Evolutionary conservation across 129 eudicot species (phyloP), one percentile per base, ranked within the genome.

Genomic region (Solidago caesia): DNA sequence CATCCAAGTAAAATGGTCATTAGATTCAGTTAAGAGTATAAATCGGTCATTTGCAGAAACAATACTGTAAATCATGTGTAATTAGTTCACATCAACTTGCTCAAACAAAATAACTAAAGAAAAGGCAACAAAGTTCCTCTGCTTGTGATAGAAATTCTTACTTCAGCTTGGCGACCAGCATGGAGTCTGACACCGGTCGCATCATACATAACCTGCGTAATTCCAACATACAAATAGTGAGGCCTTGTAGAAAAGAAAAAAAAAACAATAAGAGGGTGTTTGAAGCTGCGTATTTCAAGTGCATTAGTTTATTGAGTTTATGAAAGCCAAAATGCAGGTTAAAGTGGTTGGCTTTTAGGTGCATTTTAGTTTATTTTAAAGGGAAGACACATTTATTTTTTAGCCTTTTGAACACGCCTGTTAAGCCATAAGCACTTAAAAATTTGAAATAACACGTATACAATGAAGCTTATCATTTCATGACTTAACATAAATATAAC

Each of bases 141-240:
- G 16, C 44, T 63, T 5, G 7, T 41, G 26, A 53, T 53, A 74
- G 48, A 51, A 8, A 8, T 2, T 72, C 87, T 81, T 81, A 86
- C 91, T 81, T 86, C 91, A 78, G 91, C 91, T 76, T 86, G 91
- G 65, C 91, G 84, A 48, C 91, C 86, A 33, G 91, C 88, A 84
- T 86, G 91, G 72, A 86, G 88, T 76, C 91, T 81, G 70, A 86
- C 84, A 51, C 91, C 91, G 9, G 91, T 49, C 9, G 91, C 91
- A 75, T 86, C 91, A 77, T 86, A 86, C 91, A 86, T 86, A 53
- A 86, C 91, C 91, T 86, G 86, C 78, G 59, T 5, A 57, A 56
- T 63, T 68, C 43, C 44, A 75, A 64, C 14, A 29, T 60, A 75
- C 51, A n/a, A 55, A 62, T 65, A 16, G 8, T 45, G 13, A 65